Conservation (phyloP, 495 filamentous ascomycete genomes). For the Daldinia decipiens region DNA sequence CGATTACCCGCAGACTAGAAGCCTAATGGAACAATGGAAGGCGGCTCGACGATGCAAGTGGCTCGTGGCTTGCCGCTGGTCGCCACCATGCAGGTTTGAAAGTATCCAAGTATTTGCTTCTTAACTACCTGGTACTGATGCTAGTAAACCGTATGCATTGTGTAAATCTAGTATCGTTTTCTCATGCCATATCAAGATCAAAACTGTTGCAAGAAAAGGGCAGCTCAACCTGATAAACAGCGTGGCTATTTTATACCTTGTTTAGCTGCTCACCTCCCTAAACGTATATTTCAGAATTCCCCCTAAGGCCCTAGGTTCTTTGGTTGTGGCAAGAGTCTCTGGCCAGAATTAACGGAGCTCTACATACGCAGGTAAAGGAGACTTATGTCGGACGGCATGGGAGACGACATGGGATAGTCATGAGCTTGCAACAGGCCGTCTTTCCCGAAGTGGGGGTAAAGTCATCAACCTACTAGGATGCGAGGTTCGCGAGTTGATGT, state of each 20-base stretch:
- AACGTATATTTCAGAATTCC: neutral
- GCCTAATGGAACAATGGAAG: constrained; percentile 40
- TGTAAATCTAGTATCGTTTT: neutral
- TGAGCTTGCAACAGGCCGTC: constrained; percentile 25
- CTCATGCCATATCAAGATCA: neutral
- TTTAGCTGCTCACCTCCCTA: neutral
- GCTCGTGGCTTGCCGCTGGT: constrained; percentile 39
- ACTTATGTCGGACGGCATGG: constrained; percentile 25
- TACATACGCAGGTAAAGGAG: constrained; percentile 34
- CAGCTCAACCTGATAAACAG: neutral
- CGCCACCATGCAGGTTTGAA: constrained; percentile 38
- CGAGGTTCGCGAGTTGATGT: constrained; percentile 33
- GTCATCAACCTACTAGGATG: constrained; percentile 19
- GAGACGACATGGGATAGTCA: constrained; percentile 11
- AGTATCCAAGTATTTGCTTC: constrained; percentile 20
- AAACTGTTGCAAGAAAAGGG: neutral
- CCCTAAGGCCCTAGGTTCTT: neutral
- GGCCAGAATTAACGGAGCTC: constrained; percentile 23
- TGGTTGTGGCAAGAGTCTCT: neutral
- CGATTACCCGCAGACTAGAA: constrained; percentile 40
- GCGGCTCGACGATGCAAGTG: constrained; percentile 35
- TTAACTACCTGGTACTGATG: constrained; percentile 10
- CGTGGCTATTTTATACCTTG: neutral
- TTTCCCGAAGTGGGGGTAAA: constrained; percentile 36
- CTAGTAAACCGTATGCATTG: constrained; percentile 7